Conservation (phyloP, 2,329 filamentous ascomycete genomes). For the Fonsecaea multimorphosa region DNA sequence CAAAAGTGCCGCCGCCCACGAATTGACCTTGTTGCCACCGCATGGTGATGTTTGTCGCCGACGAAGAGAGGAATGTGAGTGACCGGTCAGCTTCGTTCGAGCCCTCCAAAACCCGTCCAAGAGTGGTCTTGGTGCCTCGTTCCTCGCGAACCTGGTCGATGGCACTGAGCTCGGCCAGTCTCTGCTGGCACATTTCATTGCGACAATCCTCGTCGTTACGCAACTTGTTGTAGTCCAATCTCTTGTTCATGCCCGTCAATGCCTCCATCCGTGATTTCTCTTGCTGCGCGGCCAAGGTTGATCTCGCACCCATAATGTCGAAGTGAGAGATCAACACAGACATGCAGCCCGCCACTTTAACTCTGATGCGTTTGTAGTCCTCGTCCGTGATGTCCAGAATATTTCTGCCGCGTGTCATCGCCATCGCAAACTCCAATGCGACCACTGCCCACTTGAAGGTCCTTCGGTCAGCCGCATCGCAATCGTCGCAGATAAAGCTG, state of each 20-base stretch:
- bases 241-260: constrained; percentile 73
- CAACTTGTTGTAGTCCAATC: constrained; percentile 73
- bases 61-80: constrained; percentile 89
- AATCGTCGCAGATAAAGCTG: constrained; percentile 97
- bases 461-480: constrained; percentile 88
- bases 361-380: constrained; percentile 81
- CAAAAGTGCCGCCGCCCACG: constrained; percentile 94
- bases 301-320: constrained; percentile 97
- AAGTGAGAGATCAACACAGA: constrained; percentile 96
- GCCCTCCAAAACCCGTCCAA: constrained; percentile 90
- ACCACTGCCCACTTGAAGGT: constrained; percentile 98
- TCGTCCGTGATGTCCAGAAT: constrained; percentile 88
- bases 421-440: constrained; percentile 94
- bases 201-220: constrained; percentile 86
- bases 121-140: constrained; percentile 79
- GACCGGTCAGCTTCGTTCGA: constrained; percentile 96
- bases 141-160: constrained; percentile 81
- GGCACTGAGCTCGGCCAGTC: constrained; percentile 72
- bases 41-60: constrained; percentile 91
- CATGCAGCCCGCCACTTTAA: constrained; percentile 97
- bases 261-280: constrained; percentile 89
- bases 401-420: constrained; percentile 91
- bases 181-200: constrained; percentile 74
- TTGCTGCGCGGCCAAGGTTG: constrained; percentile 88
- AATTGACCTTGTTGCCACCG: constrained; percentile 99